A percentile compares a stretch with the other conserved stretches of the same genome.
Conservation (phyloP, 148 eudicot species). For the Rheum nobile region DNA sequence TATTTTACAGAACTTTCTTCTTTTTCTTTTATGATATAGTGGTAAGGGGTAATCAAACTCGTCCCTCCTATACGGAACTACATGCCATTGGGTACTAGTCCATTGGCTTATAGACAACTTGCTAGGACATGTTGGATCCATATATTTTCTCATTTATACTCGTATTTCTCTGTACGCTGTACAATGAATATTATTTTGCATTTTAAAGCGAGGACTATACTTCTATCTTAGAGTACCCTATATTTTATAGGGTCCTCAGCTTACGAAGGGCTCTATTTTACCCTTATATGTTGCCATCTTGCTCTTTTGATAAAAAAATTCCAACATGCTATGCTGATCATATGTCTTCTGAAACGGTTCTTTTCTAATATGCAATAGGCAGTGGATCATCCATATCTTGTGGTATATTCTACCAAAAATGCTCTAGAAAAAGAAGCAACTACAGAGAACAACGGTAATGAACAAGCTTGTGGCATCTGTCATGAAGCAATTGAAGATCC, state of each 20-base stretch:
- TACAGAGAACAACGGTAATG: constrained; percentile 27
- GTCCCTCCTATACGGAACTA: not conserved
- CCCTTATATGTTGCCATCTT: not conserved
- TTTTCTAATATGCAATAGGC: constrained; percentile 34
- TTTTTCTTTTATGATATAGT: not conserved
- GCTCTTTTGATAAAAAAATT: not conserved
- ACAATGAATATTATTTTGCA: not conserved
- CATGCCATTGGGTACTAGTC: not conserved
- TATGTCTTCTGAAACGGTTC: not conserved
- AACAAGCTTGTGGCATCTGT: constrained; percentile 65
- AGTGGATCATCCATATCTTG: constrained; percentile 97
- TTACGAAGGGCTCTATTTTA: not conserved
- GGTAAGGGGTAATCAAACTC: not conserved
- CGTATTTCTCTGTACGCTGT: not conserved
- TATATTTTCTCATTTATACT: not conserved
- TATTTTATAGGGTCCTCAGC: not conserved
- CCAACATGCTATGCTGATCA: not conserved
- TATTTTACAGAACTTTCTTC: not conserved
- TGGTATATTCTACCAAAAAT: constrained; percentile 63
- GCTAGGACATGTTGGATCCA: not conserved
- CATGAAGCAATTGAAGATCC: constrained; percentile 74
- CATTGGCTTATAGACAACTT: not conserved
- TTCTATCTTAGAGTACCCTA: not conserved
- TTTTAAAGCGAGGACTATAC: not conserved
- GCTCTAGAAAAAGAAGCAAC: constrained; percentile 24